Base-by-base conservation (phyloP, 768 basidiomycete genomes). In the Scleroderma citrinum region DNA sequence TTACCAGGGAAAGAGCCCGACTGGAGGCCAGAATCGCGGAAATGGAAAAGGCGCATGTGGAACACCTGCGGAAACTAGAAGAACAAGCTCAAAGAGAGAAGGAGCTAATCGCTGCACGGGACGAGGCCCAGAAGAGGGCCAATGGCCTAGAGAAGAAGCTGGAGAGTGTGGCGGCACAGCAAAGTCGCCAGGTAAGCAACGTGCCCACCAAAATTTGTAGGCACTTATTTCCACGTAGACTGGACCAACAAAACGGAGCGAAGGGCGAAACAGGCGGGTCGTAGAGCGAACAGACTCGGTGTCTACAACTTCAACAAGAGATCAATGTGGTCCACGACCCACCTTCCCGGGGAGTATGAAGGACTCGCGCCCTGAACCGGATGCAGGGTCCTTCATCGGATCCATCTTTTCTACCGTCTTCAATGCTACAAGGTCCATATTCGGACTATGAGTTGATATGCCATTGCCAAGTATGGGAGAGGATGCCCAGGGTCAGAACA, bases 301-400 rank as follows among this genome's bases (percentile, higher is more conserved):
- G 14, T 44, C 43, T 44, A 30, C 17, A 10, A 29, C 23, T 4
- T 17, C 16, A 29, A 17, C 20, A 10, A n/a, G 43, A 44, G 16
- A 44, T 8, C 24, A 13, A 3, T 39, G 21, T 17, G 96, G 66
- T 78, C 98, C 64, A 95, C 98, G 60, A 84, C 91, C 39, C 80
- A 97, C 63, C 69, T 98, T 44, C 97, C 97, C 69, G 74, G 94
- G 43, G 79, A 80, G 49, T 95, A 35, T 13, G 12, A 35, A n/a
- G n/a, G 12, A 5, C 34, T 31, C 26, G 8, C 26, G 26, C 26
- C n/a, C n/a, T n/a, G 26, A 29, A 29, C 5, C 26, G 26, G 26
- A 23, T 11, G 5, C 19, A 21, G 38, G 23, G 11, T 19, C 38
- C 5, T 39, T 39, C 20, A 21, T 39, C 20, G 38, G 11, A 23